Percentiles rank a stretch among this genome's conserved stretches.
phyloP scores from a whole-genome alignment of 2,329 filamentous ascomycete genomes.

The Geosmithia putterillii region DNA sequence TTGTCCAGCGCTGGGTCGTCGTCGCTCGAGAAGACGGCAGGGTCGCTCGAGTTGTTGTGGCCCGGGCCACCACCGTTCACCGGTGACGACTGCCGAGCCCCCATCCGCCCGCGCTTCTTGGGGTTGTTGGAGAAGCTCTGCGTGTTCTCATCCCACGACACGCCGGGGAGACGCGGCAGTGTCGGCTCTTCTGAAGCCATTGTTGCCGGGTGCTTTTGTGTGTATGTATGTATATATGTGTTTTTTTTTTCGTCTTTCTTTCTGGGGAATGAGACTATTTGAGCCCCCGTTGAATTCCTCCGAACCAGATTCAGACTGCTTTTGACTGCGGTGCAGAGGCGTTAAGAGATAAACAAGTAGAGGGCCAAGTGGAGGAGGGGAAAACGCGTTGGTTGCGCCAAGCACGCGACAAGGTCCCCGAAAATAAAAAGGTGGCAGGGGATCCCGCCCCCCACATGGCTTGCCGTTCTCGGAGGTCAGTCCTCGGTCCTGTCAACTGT shows the following conservation, averaged over 20 bases:
- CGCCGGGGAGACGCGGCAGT: slow-evolving; percentile 23
- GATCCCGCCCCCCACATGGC: background rate
- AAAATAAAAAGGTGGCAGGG: background rate
- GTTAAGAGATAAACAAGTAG: background rate
- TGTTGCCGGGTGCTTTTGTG: background rate
- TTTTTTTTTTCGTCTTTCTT: background rate
- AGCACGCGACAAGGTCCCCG: background rate
- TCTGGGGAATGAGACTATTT: background rate
- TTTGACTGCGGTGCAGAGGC: background rate
- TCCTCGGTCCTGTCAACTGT: background rate
- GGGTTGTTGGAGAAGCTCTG: slow-evolving; percentile 25
- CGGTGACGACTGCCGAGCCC: slow-evolving; percentile 4
- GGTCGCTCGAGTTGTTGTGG: slow-evolving; percentile 53
- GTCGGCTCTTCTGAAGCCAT: slow-evolving; percentile 22
- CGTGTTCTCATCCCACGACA: slow-evolving; percentile 24
- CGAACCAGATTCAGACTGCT: background rate
- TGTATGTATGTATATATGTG: background rate
- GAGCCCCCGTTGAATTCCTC: background rate
- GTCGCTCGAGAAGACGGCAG: slow-evolving; percentile 59
- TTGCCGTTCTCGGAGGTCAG: background rate
- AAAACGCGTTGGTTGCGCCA: background rate
- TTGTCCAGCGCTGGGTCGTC: slow-evolving; percentile 57
- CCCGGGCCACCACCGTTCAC: slow-evolving; percentile 12
- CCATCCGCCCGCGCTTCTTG: slow-evolving; percentile 23
- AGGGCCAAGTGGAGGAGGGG: background rate